Percentiles rank a stretch among this genome's conserved stretches.
Conservation (phyloP, 2,329 filamentous ascomycete species). For the Clonostachys solani region DNA sequence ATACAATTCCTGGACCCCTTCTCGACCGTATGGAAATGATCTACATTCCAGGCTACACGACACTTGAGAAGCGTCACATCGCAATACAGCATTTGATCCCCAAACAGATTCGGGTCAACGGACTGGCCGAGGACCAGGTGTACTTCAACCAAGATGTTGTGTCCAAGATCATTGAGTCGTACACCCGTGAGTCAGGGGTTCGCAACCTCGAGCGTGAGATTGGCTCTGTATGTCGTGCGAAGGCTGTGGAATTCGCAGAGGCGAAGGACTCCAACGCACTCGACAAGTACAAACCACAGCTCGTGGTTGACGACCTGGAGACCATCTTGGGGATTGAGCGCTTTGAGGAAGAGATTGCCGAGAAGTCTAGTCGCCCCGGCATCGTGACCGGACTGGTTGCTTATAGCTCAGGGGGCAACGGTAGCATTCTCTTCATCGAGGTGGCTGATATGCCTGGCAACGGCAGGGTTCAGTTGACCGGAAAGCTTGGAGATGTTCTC, state of each 20-base stretch:
- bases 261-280: slow-evolving; percentile 70
- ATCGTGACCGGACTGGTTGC: slow-evolving; percentile 96
- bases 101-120: slow-evolving; percentile 91
- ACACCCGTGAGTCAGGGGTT: slow-evolving; percentile 94
- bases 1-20: slow-evolving; percentile 91
- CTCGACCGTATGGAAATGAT: slow-evolving; percentile 98
- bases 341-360: slow-evolving; percentile 93
- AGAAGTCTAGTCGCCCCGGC: slow-evolving; percentile 77
- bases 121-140: slow-evolving; percentile 72
- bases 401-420: slow-evolving; percentile 88
- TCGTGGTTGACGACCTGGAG: slow-evolving; percentile 80
- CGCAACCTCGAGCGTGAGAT: slow-evolving; percentile 95
- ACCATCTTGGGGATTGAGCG: slow-evolving; percentile 87
- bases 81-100: slow-evolving; percentile 90
- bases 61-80: slow-evolving; percentile 94
- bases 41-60: slow-evolving; percentile 89
- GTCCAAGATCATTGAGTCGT: slow-evolving; percentile 92
- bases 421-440: slow-evolving; percentile 97
- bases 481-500: slow-evolving; percentile 92
- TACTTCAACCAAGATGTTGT: slow-evolving; percentile 77
- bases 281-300: slow-evolving; percentile 66
- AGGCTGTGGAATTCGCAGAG: slow-evolving; percentile 92
- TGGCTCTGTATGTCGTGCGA: slow-evolving; percentile 87
- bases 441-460: slow-evolving; percentile 95
- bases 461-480: slow-evolving; percentile 89